Conservation (phyloP, 2,329 filamentous ascomycete genomes). For the Fulvia fulva region DNA sequence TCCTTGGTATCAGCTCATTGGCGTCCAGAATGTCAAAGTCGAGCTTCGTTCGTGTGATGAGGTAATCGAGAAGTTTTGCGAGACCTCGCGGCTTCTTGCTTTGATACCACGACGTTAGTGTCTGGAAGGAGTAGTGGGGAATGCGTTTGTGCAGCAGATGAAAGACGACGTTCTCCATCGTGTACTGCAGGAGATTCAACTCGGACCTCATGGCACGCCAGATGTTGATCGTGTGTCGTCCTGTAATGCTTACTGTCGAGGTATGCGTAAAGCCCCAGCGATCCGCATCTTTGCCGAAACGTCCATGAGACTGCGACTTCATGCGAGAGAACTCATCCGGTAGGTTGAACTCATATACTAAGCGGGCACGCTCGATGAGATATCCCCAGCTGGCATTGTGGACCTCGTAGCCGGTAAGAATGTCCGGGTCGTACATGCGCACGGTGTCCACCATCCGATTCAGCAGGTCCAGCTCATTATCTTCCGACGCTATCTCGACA, state of each 20-base stretch:
- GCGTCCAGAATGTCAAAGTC: conserved; percentile 87
- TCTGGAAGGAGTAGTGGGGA: conserved; percentile 77
- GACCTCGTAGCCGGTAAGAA: conserved; percentile 91
- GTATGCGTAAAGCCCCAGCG: conserved; percentile 93
- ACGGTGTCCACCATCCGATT: conserved; percentile 85
- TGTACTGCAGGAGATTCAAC: conserved; percentile 87
- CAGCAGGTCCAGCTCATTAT: conserved; percentile 78
- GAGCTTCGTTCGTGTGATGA: conserved; percentile 68
- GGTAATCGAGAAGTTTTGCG: conserved; percentile 72
- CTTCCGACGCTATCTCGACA: conserved; percentile 68
- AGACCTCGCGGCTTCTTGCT: conserved; percentile 66
- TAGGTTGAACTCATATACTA: conserved; percentile 85
- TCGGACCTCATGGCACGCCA: conserved; percentile 96
- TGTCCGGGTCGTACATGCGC: conserved; percentile 78
- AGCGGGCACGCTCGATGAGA: conserved; percentile 79
- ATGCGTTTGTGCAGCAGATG: conserved; percentile 83
- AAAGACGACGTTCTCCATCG: conserved; percentile 92
- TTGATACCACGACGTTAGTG: conserved; percentile 77
- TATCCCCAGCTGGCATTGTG: conserved; percentile 95
- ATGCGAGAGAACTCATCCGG: conserved; percentile 89
- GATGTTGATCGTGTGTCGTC: conserved; percentile 92
- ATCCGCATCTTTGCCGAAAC: conserved; percentile 81
- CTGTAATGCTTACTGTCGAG: conserved; percentile 87
- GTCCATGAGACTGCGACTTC: conserved; percentile 75
- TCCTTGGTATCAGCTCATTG: conserved; percentile 83